phyloP scores from a whole-genome alignment of 148 eudicot genomes.

The Euryodendron excelsum region DNA sequence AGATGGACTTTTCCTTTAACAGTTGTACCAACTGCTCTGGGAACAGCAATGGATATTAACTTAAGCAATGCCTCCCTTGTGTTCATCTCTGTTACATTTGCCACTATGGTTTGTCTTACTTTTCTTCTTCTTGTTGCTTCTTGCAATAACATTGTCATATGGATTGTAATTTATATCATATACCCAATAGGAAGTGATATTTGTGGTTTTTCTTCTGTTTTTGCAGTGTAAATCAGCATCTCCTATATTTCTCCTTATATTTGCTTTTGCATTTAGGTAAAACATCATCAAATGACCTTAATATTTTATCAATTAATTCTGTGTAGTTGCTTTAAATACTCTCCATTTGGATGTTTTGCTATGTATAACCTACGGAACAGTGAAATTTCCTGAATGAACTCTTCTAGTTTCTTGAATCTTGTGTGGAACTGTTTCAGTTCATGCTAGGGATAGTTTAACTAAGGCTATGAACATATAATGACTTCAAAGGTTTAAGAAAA shows the following conservation, averaged over 20 bases:
- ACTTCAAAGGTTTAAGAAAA: background rate
- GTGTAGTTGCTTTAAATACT: background rate
- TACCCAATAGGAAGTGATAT: background rate
- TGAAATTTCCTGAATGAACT: background rate
- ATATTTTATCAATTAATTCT: background rate
- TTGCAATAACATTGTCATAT: constrained; percentile 7
- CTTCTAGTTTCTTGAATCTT: background rate
- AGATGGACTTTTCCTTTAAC: constrained; percentile 86
- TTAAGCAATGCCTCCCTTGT: constrained; percentile 98
- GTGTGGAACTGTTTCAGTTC: background rate
- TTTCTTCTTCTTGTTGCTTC: constrained; percentile 10
- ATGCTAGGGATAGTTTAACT: background rate
- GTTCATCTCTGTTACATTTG: constrained; percentile 97
- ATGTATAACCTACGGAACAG: background rate
- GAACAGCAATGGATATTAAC: constrained; percentile 93
- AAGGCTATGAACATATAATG: background rate
- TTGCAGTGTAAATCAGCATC: constrained; percentile 99
- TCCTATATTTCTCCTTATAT: constrained; percentile 90
- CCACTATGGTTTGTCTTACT: constrained; percentile 81
- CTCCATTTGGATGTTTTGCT: background rate
- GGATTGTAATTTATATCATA: background rate
- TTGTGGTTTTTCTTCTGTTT: constrained; percentile 3
- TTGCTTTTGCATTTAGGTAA: constrained; percentile 99
- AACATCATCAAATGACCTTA: constrained; percentile 13
- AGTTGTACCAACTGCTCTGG: constrained; percentile 95